These are phyloP conservation scores for Metarhizium sp. DNA, from an alignment of 2,329 filamentous ascomycete genomes.

Conservation along the genomic window DNA sequence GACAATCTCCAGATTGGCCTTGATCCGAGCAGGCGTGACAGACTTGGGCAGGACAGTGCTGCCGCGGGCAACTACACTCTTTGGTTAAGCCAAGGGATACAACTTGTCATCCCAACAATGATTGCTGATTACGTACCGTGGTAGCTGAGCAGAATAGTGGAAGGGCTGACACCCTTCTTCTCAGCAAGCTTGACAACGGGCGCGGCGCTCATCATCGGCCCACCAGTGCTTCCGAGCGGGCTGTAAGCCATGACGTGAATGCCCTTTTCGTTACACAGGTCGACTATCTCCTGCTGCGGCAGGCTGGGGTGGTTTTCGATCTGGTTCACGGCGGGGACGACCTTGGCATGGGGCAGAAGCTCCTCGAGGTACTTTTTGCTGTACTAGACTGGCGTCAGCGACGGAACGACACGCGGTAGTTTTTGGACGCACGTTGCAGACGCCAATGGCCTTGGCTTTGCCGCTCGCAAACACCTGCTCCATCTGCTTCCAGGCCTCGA, in stretches of 20 bases:
- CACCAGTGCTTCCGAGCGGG: conserved; percentile 54
- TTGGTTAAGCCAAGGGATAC: too few species aligned
- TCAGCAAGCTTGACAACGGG: conserved; percentile 33
- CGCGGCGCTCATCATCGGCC: conserved; percentile 54
- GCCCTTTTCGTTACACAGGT: conserved; percentile 56
- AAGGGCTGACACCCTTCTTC: too few species aligned
- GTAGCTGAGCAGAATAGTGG: too few species aligned
- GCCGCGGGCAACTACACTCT: conserved; percentile 51
- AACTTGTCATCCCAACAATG: too few species aligned
- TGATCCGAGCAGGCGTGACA: conserved; percentile 57
- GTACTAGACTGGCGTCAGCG: conserved; percentile 28
- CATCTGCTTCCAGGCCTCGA: conserved; percentile 70
- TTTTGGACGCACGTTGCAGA: conserved; percentile 38
- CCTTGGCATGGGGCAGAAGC: conserved; percentile 37
- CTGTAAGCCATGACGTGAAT: conserved; percentile 68
- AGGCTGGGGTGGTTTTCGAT: conserved; percentile 66
- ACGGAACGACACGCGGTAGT: not conserved
- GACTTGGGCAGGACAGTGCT: conserved; percentile 67
- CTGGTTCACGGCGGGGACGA: conserved; percentile 60
- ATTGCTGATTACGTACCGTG: too few species aligned
- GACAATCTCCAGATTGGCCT: conserved; percentile 59
- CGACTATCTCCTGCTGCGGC: conserved; percentile 62
- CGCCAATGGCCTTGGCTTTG: conserved; percentile 45
- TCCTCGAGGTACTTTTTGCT: conserved; percentile 46
- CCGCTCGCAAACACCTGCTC: conserved; percentile 54